These are phyloP conservation scores for Selaginella moellendorffii DNA, from an alignment of 75 land plant genomes.

Conservation along the genomic window DNA sequence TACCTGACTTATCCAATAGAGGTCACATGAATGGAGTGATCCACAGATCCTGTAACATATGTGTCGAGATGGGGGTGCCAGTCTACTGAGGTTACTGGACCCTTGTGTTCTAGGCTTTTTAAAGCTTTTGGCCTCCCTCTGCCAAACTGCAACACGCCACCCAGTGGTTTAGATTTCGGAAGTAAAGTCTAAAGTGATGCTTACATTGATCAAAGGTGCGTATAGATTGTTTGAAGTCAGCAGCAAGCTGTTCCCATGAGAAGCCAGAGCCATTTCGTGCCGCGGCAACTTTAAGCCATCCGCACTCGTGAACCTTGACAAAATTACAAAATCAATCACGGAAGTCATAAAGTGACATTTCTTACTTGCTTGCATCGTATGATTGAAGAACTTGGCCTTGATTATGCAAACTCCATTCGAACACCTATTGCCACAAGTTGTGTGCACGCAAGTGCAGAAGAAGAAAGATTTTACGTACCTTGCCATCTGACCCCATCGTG, in stretches of 20 bases:
- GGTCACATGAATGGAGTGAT: conserved; percentile 78
- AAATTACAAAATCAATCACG: not conserved
- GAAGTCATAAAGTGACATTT: not conserved
- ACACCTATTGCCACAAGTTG: conserved; percentile 28
- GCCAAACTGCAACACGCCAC: conserved; percentile 16
- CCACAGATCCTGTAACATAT: conserved; percentile 78
- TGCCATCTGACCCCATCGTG: conserved; percentile 86
- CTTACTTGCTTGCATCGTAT: conserved; percentile 54
- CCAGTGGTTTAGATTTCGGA: not conserved
- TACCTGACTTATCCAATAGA: conserved; percentile 38
- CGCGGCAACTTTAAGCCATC: conserved; percentile 30
- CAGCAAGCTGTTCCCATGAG: conserved; percentile 53
- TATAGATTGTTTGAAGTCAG: conserved; percentile 54
- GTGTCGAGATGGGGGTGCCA: conserved; percentile 79
- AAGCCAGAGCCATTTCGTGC: conserved; percentile 77
- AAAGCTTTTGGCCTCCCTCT: conserved; percentile 26
- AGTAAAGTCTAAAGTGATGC: not conserved
- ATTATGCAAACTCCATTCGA: conserved; percentile 87
- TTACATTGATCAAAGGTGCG: conserved; percentile 80
- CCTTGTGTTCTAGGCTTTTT: conserved; percentile 56
- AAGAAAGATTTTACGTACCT: conserved; percentile 31
- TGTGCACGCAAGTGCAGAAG: not conserved
- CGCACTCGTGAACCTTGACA: conserved; percentile 29
- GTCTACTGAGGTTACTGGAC: conserved; percentile 79
- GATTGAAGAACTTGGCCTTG: conserved; percentile 72